Evolutionary conservation across 768 basidiomycete species (phyloP).

Genomic region (Tephrocybe sp.): DNA sequence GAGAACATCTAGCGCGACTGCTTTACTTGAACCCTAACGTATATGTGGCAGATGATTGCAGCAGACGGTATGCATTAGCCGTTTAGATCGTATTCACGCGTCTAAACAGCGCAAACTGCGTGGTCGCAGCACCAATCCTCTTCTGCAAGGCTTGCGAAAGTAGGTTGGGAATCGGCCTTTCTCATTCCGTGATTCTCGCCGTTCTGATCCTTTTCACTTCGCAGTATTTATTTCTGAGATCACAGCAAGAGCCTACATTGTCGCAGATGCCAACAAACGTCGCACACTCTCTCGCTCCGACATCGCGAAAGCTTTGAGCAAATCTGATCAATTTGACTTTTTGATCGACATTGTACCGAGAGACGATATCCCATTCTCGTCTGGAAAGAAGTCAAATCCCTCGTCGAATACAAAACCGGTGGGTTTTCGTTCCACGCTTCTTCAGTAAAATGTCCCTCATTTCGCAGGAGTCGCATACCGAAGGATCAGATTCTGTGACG

Average conservation of each 20-base stretch:
- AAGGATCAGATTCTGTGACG: constrained; percentile 7
- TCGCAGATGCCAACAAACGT: constrained; percentile 93
- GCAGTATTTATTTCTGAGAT: constrained; percentile 97
- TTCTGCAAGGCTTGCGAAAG: constrained; percentile 99
- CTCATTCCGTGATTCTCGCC: not conserved
- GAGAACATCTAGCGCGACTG: constrained; percentile 23
- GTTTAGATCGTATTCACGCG: constrained; percentile 15
- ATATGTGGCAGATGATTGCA: constrained; percentile 81
- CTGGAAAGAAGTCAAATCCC: constrained; percentile 19
- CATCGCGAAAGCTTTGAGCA: constrained; percentile 88
- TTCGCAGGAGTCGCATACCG: constrained; percentile 2
- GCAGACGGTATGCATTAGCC: constrained; percentile 68
- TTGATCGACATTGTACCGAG: constrained; percentile 94
- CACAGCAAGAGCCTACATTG: constrained; percentile 91
- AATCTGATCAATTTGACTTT: constrained; percentile 97
- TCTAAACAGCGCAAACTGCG: constrained; percentile 10
- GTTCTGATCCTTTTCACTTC: not conserved
- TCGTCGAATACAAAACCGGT: constrained; percentile 17
- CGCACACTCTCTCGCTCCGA: constrained; percentile 93
- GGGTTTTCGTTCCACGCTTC: not conserved
- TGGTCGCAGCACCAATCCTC: constrained; percentile 74
- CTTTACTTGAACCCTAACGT: constrained; percentile 5
- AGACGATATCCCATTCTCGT: constrained; percentile 55
- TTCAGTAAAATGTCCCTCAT: not conserved
- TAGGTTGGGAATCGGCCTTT: constrained; percentile 38